Evolutionary conservation across 2,329 filamentous ascomycete genomes (phyloP).

Genomic region (Claviceps purpurea): DNA sequence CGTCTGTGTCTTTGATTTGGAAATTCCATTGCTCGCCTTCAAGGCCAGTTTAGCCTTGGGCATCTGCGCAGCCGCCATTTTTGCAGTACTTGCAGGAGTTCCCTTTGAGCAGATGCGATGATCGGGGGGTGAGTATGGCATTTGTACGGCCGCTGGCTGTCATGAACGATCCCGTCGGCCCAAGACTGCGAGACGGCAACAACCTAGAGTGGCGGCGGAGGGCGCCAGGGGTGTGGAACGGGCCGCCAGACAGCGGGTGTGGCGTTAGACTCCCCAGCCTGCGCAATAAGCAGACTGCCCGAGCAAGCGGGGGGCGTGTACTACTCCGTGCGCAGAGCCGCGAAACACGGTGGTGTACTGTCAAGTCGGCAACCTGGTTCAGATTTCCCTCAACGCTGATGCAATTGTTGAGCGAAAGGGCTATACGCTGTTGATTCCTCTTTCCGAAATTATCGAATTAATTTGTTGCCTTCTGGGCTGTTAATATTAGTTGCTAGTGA

Average conservation of each 20-base stretch:
- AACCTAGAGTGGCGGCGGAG: slow-evolving; percentile 13
- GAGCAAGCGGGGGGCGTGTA: background rate
- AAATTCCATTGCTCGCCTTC: slow-evolving; percentile 38
- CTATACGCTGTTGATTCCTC: background rate
- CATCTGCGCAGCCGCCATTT: slow-evolving; percentile 48
- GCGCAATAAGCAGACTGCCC: background rate
- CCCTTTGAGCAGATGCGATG: slow-evolving; percentile 36
- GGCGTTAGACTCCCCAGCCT: background rate
- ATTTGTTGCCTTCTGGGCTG: background rate
- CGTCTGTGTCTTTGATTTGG: slow-evolving; percentile 70
- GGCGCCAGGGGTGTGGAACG: slow-evolving; percentile 14
- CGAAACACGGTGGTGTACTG: background rate
- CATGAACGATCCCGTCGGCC: background rate
- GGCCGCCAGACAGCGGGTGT: slow-evolving; percentile 4
- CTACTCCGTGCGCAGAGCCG: background rate
- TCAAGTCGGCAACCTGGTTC: slow-evolving; percentile 1
- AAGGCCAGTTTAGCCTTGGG: slow-evolving; percentile 44
- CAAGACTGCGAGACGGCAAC: background rate
- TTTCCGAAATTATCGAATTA: slow-evolving; percentile 3
- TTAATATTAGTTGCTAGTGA: background rate
- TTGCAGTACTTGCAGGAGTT: slow-evolving; percentile 32
- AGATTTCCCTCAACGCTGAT: slow-evolving; percentile 7
- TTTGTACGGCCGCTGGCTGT: slow-evolving; percentile 27
- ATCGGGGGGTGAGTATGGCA: slow-evolving; percentile 54
- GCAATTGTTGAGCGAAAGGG: background rate